phyloP scores from a whole-genome alignment of 306 rosid genomes.

The Dryas alaskensis region DNA sequence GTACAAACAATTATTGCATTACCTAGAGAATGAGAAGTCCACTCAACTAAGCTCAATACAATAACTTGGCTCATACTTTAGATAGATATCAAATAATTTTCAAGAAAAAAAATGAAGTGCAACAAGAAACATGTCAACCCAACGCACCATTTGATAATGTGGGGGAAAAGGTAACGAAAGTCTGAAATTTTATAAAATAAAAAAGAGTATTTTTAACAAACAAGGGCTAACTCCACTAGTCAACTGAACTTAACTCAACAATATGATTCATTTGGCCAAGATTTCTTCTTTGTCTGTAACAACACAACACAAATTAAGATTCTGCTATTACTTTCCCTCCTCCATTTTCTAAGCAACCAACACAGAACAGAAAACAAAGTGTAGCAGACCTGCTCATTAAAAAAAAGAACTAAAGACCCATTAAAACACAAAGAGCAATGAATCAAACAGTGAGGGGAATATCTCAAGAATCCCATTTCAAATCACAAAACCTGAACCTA shows the following conservation, averaged over 20 bases:
- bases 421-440: not conserved
- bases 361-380: not conserved
- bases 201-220: not conserved
- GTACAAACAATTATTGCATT: not conserved
- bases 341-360: conserved; percentile 7
- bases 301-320: not conserved
- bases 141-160: not conserved
- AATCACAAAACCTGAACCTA: not conserved
- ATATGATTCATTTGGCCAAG: not conserved
- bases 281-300: not conserved
- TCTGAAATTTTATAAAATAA: not conserved
- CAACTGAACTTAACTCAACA: not conserved
- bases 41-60: not conserved
- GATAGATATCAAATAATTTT: not conserved
- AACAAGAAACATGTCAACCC: conserved; percentile 5
- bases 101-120: not conserved
- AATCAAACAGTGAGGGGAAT: conserved; percentile 1
- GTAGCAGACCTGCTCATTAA: not conserved
- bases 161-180: not conserved
- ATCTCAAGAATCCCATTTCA: not conserved
- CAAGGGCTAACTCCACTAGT: not conserved
- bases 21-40: not conserved
- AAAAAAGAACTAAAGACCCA: not conserved
- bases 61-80: not conserved
- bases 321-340: conserved; percentile 4